Conservation (phyloP, 495 filamentous ascomycete genomes). For the Endocarpon pusillum region DNA sequence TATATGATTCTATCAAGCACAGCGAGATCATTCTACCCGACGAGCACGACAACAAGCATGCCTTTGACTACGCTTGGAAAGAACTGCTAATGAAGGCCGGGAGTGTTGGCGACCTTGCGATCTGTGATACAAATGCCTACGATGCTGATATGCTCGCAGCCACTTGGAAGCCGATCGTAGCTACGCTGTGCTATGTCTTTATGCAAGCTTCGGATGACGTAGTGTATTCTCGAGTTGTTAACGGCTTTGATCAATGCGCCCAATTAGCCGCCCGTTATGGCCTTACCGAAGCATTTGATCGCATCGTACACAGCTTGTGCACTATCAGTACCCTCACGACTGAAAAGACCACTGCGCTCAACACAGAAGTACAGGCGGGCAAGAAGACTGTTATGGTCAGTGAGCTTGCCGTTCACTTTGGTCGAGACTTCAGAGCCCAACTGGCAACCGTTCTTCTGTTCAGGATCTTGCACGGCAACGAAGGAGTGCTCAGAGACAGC, state of each 20-base stretch:
- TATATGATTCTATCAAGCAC: constrained; percentile 79
- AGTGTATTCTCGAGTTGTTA: constrained; percentile 82
- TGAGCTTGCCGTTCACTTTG: constrained; percentile 92
- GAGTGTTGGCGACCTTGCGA: constrained; percentile 48
- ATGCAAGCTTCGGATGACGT: constrained; percentile 97
- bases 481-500: constrained; percentile 53
- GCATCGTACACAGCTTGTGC: constrained; percentile 74
- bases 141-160: constrained; percentile 96
- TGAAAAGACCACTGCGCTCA: constrained; percentile 62
- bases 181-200: constrained; percentile 93
- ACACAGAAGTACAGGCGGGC: constrained; percentile 88
- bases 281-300: constrained; percentile 73
- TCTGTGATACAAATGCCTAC: constrained; percentile 86
- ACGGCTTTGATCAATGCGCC: constrained; percentile 91
- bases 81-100: constrained; percentile 79
- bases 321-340: constrained; percentile 77
- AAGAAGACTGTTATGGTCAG: constrained; percentile 97
- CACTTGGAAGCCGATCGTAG: constrained; percentile 87
- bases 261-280: constrained; percentile 78
- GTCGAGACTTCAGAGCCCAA: constrained; percentile 82
- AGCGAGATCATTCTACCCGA: constrained; percentile 95
- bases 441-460: constrained; percentile 88
- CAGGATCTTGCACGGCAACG: constrained; percentile 70
- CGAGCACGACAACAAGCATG: constrained; percentile 89
- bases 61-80: constrained; percentile 94